Base-by-base conservation (phyloP, 768 basidiomycete genomes). In the Rhodotorula graminis region DNA sequence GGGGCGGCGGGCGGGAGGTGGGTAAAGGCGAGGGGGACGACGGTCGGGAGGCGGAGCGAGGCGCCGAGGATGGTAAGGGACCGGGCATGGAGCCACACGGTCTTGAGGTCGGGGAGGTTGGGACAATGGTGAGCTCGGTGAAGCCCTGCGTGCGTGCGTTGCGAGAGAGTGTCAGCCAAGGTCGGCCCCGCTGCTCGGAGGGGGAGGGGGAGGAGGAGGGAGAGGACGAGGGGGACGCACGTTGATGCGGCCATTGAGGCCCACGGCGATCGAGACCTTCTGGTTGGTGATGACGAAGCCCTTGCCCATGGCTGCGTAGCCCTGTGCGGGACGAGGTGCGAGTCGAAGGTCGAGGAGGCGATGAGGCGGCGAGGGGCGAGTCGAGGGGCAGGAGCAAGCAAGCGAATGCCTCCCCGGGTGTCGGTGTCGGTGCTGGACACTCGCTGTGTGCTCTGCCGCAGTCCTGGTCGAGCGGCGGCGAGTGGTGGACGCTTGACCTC, bases 221-320 rank as follows among this genome's bases (percentile, higher is more conserved):
- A 25, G 15, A 29, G 25, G 25, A 9, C 27, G 53, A 11, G 15
- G 21, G 29, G 29, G 15, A 80, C 87, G 75, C 82, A 91, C 93
- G 86, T 90, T 90, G 78, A 93, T 85, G 79, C 85, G 85, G 31
- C 95, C 95, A 15, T 89, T 85, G 81, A 96, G 93, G 84, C 94
- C 92, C 72, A 97, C 88, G 83, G 95, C 92, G 76, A 97, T 84
- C 73, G 91, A 90, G 63, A 96, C 93, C 81, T 92, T 92, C 86
- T 97, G 95, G 83, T 95, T 70, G 15, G 64, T 68, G 47, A 77
- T 63, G 21, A 37, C 47, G 66, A 74, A 77, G 23, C 77, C 77
- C 49, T 77, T 77, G 62, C 72, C 77, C 77, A 77, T 77, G 55
- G 40, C 67, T 33, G 44, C 21, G 7, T 14, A 37, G 37, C 60